phyloP scores from a whole-genome alignment of 768 basidiomycete species.

The Suillus variegatus region DNA sequence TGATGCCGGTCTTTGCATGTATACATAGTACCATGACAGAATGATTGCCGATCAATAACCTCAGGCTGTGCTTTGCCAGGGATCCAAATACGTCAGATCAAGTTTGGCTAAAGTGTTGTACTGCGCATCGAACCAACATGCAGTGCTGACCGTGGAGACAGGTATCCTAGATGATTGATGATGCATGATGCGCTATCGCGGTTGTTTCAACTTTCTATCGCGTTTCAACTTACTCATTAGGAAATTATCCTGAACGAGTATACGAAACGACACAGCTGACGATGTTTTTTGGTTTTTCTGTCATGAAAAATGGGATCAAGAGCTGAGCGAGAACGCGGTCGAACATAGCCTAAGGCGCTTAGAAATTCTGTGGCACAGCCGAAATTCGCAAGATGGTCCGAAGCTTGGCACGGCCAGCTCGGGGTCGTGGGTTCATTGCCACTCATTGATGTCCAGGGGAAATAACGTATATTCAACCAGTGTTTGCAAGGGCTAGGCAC shows the following conservation, averaged over 20 bases:
- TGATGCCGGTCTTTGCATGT: not conserved
- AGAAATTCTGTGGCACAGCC: not conserved
- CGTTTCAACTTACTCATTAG: not conserved
- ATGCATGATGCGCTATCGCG: not conserved
- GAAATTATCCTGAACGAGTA: not conserved
- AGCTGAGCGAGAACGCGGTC: too few relatives aligned
- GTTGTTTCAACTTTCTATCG: not conserved
- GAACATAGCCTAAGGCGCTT: not conserved
- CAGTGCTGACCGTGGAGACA: not conserved
- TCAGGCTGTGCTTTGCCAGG: not conserved
- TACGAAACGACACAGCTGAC: not conserved
- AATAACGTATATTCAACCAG: not conserved
- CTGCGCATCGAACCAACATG: not conserved
- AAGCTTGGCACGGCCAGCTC: not conserved
- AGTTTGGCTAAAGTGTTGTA: constrained; percentile 5
- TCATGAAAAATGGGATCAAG: not conserved
- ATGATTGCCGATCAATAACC: constrained; percentile 1
- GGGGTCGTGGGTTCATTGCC: not conserved
- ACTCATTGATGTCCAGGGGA: not conserved
- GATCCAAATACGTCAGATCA: not conserved
- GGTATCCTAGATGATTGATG: not conserved
- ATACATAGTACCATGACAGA: not conserved
- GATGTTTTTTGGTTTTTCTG: not conserved
- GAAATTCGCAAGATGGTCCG: not conserved
- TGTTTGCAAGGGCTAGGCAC: not conserved